A percentile compares a stretch with the other conserved stretches of the same genome.
Conservation (phyloP, 305 asterid genomes). For the Fraxinus velutina region DNA sequence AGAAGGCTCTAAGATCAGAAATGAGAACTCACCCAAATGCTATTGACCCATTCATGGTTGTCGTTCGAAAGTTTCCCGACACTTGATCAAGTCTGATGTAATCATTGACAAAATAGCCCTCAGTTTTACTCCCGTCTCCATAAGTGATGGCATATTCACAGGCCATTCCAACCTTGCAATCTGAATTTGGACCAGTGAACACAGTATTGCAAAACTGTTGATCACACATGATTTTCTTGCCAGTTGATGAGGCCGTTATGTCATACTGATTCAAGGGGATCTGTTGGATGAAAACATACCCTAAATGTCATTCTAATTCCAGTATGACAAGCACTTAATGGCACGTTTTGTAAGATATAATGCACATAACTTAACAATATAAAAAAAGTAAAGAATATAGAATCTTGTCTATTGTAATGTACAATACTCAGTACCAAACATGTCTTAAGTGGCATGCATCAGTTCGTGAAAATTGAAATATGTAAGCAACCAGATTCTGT, state of each 20-base stretch:
- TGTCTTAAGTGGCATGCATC: conserved; percentile 2
- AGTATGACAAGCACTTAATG: not conserved
- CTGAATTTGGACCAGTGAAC: conserved; percentile 42
- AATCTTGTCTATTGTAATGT: not conserved
- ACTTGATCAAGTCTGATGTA: conserved; percentile 59
- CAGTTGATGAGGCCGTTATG: conserved; percentile 65
- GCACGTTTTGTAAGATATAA: not conserved
- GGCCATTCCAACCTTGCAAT: conserved; percentile 66
- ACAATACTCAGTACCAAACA: not conserved
- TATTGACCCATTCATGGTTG: conserved; percentile 55
- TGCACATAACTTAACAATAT: not conserved
- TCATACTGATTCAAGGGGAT: conserved; percentile 67
- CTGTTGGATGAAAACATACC: conserved; percentile 40
- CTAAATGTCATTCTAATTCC: conserved; percentile 22
- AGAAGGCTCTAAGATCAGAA: conserved; percentile 23
- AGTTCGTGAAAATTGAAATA: not conserved
- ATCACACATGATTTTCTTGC: conserved; percentile 55
- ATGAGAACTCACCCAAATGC: conserved; percentile 72
- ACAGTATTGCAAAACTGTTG: conserved; percentile 64
- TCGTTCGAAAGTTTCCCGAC: conserved; percentile 58
- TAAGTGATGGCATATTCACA: conserved; percentile 65
- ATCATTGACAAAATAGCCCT: conserved; percentile 74
- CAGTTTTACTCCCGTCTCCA: conserved; percentile 76
- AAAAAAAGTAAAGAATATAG: not conserved
- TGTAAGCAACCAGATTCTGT: not conserved